Conservation (phyloP, 305 asterid genomes). For the Fraxinus albicans region DNA sequence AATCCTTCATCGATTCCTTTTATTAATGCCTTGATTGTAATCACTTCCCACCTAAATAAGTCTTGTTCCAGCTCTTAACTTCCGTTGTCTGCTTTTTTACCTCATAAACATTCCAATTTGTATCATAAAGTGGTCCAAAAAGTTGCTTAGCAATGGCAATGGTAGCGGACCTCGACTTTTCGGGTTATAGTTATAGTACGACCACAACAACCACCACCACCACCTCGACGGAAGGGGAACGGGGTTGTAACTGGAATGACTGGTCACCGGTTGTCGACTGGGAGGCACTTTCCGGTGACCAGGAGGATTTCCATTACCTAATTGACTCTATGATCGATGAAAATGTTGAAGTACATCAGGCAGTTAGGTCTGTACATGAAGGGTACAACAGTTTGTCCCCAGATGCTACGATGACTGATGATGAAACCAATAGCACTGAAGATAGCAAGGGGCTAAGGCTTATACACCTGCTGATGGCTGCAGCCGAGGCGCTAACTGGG, state of each 20-base stretch:
- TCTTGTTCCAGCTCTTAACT: constrained; percentile 32
- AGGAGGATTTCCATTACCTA: constrained; percentile 50
- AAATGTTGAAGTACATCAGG: constrained; percentile 21
- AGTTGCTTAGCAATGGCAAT: constrained; percentile 46
- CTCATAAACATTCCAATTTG: background rate
- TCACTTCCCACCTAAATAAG: constrained; percentile 16
- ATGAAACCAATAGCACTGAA: constrained; percentile 28
- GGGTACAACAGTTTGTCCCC: constrained; percentile 37
- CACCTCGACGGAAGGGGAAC: constrained; percentile 38
- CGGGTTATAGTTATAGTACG: constrained; percentile 34
- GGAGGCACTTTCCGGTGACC: constrained; percentile 60
- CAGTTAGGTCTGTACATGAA: constrained; percentile 18
- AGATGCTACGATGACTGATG: constrained; percentile 22
- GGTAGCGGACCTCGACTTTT: constrained; percentile 55
- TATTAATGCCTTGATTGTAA: constrained; percentile 22
- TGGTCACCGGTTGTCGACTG: constrained; percentile 74
- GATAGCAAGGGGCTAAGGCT: constrained; percentile 65
- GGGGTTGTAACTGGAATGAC: constrained; percentile 55
- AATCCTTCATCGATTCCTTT: constrained; percentile 18
- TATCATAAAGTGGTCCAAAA: background rate
- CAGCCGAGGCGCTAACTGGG: constrained; percentile 78
- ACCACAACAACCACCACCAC: constrained; percentile 42
- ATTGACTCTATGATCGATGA: constrained; percentile 61
- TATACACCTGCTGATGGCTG: constrained; percentile 77
- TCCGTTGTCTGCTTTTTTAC: background rate